These are phyloP conservation scores for Colletotrichum tofieldiae DNA, from an alignment of 2,329 filamentous ascomycete genomes.

Conservation along the genomic window DNA sequence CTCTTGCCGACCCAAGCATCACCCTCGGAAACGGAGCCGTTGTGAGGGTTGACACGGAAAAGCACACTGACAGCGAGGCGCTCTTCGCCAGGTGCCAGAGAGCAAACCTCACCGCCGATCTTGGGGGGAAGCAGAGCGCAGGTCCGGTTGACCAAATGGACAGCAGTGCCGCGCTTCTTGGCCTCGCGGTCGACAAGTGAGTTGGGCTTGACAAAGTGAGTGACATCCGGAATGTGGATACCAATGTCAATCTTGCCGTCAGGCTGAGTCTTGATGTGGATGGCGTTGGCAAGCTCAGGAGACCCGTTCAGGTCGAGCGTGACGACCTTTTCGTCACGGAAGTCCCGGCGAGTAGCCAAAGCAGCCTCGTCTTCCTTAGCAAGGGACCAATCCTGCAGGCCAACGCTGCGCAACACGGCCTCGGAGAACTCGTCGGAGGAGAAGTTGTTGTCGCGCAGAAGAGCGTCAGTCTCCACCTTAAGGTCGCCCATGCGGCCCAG, in stretches of 20 bases:
- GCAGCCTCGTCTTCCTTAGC: slow-evolving; percentile 84
- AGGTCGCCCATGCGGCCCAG: slow-evolving; percentile 97
- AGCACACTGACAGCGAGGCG: slow-evolving; percentile 93
- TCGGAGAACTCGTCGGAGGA: slow-evolving; percentile 98
- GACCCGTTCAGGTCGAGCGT: slow-evolving; percentile 93
- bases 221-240: slow-evolving; percentile 94
- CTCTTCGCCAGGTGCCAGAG: slow-evolving; percentile 88
- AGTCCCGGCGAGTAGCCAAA: slow-evolving; percentile 85
- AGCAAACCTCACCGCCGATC: slow-evolving; percentile 89
- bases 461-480: slow-evolving; percentile 97
- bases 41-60: slow-evolving; percentile 89
- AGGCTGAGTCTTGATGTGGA: slow-evolving; percentile 88
- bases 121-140: slow-evolving; percentile 91
- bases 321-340: slow-evolving; percentile 89
- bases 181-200: slow-evolving; percentile 97
- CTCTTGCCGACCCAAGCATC: slow-evolving; percentile 96
- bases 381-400: slow-evolving; percentile 92
- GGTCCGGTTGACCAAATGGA: slow-evolving; percentile 92
- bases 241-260: slow-evolving; percentile 95
- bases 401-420: slow-evolving; percentile 93
- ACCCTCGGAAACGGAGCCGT: slow-evolving; percentile 83
- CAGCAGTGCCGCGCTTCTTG: slow-evolving; percentile 96
- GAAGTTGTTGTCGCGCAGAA: slow-evolving; percentile 99
- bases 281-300: slow-evolving; percentile 90
- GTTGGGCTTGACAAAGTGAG: slow-evolving; percentile 97